These are phyloP conservation scores for Puccinia polysora DNA, from an alignment of 1,284 basidiomycete genomes.

Conservation along the genomic window DNA sequence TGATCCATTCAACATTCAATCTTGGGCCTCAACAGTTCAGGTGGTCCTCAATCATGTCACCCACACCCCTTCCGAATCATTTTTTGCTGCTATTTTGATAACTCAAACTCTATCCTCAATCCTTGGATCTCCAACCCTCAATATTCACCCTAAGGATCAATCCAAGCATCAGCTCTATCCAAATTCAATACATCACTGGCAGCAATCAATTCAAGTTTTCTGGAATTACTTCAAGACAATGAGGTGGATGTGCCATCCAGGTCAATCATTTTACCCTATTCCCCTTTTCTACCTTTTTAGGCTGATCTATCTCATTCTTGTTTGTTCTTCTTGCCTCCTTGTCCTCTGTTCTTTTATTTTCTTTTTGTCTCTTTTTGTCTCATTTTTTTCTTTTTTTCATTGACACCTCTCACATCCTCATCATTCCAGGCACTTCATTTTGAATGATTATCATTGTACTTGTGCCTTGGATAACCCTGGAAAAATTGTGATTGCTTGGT, in stretches of 20 bases:
- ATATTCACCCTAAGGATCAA: neutral
- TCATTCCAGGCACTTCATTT: slow-evolving; percentile 37
- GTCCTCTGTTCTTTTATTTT: slow-evolving; percentile 44
- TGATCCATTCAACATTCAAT: neutral
- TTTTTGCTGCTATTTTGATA: slow-evolving; percentile 32
- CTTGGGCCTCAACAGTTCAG: slow-evolving; percentile 30
- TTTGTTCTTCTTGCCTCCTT: slow-evolving; percentile 65
- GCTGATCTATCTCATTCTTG: neutral
- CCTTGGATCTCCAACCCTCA: neutral
- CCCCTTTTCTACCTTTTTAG: neutral
- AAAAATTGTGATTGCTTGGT: slow-evolving; percentile 52
- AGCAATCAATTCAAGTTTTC: slow-evolving; percentile 53
- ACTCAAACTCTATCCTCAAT: neutral
- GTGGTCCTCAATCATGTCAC: slow-evolving; percentile 38
- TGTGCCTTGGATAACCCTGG: slow-evolving; percentile 47
- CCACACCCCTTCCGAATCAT: slow-evolving; percentile 24
- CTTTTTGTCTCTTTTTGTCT: no score
- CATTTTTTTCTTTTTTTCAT: no score
- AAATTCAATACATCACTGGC: slow-evolving; percentile 6
- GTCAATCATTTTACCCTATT: slow-evolving; percentile 55
- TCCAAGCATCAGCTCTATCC: neutral
- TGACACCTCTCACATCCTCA: slow-evolving; percentile 11
- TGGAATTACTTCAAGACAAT: slow-evolving; percentile 58
- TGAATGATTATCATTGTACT: slow-evolving; percentile 45
- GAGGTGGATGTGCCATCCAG: slow-evolving; percentile 70